These are phyloP conservation scores for Jatropha curcas DNA, from an alignment of 345 rosid genomes.

Conservation along the genomic window DNA sequence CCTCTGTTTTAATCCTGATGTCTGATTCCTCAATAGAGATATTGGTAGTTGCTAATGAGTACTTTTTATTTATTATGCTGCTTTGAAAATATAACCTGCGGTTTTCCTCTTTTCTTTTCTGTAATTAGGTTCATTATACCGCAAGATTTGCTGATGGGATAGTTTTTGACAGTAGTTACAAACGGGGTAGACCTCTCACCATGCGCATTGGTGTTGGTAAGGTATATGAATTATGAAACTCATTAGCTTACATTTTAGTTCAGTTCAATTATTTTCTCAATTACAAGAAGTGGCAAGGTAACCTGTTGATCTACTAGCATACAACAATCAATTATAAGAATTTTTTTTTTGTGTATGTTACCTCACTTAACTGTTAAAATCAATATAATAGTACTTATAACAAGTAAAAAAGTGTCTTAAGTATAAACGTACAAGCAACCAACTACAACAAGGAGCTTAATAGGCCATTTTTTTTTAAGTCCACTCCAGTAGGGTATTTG, in stretches of 20 bases:
- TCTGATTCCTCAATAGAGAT: neutral
- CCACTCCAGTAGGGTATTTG: neutral
- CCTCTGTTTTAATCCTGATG: neutral
- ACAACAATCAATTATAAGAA: too few species aligned
- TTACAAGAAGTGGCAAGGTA: neutral
- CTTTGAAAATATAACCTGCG: neutral
- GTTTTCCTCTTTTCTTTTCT: neutral
- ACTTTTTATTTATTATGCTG: neutral
- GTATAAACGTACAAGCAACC: neutral
- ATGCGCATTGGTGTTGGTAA: slow-evolving; percentile 95
- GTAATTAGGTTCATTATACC: slow-evolving; percentile 70
- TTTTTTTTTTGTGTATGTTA: neutral
- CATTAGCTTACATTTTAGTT: neutral
- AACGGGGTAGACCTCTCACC: slow-evolving; percentile 88
- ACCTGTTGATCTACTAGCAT: neutral
- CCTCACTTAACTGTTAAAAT: neutral
- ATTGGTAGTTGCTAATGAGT: neutral
- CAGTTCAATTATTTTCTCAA: slow-evolving; percentile 2
- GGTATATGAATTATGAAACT: slow-evolving; percentile 51
- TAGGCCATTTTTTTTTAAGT: neutral
- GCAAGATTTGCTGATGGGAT: slow-evolving; percentile 92
- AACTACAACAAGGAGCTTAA: neutral
- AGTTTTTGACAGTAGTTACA: slow-evolving; percentile 91
- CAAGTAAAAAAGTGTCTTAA: neutral
- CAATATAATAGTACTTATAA: neutral